These are phyloP conservation scores for Gleditsia sinensis DNA, from an alignment of 306 rosid genomes.

Conservation along the genomic window DNA sequence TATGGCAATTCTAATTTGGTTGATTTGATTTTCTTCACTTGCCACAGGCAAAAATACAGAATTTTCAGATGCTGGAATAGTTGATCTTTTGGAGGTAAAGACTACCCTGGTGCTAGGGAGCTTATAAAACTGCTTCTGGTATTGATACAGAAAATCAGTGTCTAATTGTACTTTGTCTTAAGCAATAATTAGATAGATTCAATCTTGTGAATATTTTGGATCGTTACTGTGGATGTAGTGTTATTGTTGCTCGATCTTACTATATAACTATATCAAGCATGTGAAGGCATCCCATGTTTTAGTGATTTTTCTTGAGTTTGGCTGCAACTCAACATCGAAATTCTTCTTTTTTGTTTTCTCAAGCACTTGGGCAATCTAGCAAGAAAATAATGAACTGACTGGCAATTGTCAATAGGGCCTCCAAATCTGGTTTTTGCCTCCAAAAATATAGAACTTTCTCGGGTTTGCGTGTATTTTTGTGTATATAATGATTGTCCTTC, in stretches of 20 bases:
- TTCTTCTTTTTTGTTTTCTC: background rate
- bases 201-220: constrained; percentile 5
- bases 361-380: background rate
- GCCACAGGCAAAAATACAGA: constrained; percentile 71
- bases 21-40: constrained; percentile 40
- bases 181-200: background rate
- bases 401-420: background rate
- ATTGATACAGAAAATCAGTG: constrained; percentile 9
- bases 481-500: too few relatives aligned
- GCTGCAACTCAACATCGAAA: background rate
- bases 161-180: background rate
- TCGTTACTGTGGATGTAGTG: constrained; percentile 15
- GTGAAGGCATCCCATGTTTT: background rate
- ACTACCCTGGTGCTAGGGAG: constrained; percentile 16
- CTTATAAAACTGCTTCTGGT: background rate
- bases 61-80: constrained; percentile 51
- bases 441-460: background rate
- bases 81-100: constrained; percentile 73
- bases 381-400: background rate
- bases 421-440: background rate
- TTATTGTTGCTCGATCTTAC: background rate
- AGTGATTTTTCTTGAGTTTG: constrained; percentile 10
- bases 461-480: background rate
- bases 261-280: constrained; percentile 1
- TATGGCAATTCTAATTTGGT: background rate